Percentiles rank a stretch among this genome's conserved stretches.
Conservation (phyloP, 441 rosid genomes). For the Arabidopsis hybrid region DNA sequence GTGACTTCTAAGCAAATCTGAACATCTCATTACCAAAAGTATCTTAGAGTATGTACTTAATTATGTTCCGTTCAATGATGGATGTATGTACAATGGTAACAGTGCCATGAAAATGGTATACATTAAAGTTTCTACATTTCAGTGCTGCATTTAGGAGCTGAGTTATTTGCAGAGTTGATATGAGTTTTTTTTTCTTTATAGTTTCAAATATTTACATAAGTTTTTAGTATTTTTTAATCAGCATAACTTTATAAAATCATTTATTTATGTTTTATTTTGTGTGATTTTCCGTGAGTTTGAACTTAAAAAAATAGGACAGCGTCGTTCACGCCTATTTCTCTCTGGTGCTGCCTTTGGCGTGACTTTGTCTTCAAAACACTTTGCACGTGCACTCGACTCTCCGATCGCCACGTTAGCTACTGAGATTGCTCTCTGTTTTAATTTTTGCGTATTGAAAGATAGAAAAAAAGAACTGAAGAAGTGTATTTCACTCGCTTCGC, state of each 20-base stretch:
- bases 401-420: conserved; percentile 13
- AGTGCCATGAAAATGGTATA: conserved; percentile 34
- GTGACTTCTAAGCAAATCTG: not conserved
- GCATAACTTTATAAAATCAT: not conserved
- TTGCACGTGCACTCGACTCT: conserved; percentile 51
- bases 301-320: conserved; percentile 6
- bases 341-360: conserved; percentile 20
- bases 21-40: conserved; percentile 4
- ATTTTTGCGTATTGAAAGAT: not conserved
- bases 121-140: conserved; percentile 17
- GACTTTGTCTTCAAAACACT: conserved; percentile 22
- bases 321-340: conserved; percentile 36
- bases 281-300: conserved; percentile 24
- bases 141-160: conserved; percentile 28
- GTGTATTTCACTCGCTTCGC: conserved; percentile 13
- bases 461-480: not conserved
- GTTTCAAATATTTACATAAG: not conserved
- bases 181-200: not conserved
- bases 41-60: conserved; percentile 2
- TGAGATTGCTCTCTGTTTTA: conserved; percentile 2
- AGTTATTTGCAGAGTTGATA: conserved; percentile 11
- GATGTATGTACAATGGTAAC: conserved; percentile 33
- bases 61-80: conserved; percentile 27
- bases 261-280: not conserved
- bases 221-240: no score